These are phyloP conservation scores for Hysterangium stoloniferum DNA, from an alignment of 768 basidiomycete species.

Conservation along the genomic window DNA sequence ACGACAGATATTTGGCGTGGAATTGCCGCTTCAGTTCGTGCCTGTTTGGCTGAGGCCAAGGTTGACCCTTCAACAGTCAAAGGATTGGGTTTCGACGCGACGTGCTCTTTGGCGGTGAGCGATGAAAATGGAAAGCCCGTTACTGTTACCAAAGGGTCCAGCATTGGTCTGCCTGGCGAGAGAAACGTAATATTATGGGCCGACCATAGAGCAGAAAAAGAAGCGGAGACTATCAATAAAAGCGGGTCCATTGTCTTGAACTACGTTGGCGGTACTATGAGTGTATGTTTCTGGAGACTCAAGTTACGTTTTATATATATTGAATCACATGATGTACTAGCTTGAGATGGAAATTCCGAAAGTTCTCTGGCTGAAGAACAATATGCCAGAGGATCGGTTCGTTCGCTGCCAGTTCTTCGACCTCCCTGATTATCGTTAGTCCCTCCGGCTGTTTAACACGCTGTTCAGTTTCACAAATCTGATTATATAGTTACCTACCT, in stretches of 20 bases:
- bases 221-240: slow-evolving; percentile 84
- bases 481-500: slow-evolving; percentile 64
- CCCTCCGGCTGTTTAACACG: background rate
- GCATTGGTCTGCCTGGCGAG: slow-evolving; percentile 58
- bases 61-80: slow-evolving; percentile 57
- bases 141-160: slow-evolving; percentile 59
- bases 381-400: slow-evolving; percentile 72
- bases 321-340: slow-evolving; percentile 32
- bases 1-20: slow-evolving; percentile 79
- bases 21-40: slow-evolving; percentile 53
- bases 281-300: slow-evolving; percentile 39
- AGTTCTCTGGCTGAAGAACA: slow-evolving; percentile 89
- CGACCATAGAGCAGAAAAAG: slow-evolving; percentile 88
- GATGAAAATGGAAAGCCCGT: slow-evolving; percentile 69
- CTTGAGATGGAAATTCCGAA: slow-evolving; percentile 99
- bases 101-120: slow-evolving; percentile 88
- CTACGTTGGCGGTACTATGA: slow-evolving; percentile 96
- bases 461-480: background rate
- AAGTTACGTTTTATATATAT: background rate
- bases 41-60: slow-evolving; percentile 51
- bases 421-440: slow-evolving; percentile 73
- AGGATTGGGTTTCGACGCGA: slow-evolving; percentile 92
- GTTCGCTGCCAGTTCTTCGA: slow-evolving; percentile 77
- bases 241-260: slow-evolving; percentile 81
- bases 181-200: slow-evolving; percentile 94